phyloP scores from a whole-genome alignment of 2,329 filamentous ascomycete species.

The Botrytis paeoniae region DNA sequence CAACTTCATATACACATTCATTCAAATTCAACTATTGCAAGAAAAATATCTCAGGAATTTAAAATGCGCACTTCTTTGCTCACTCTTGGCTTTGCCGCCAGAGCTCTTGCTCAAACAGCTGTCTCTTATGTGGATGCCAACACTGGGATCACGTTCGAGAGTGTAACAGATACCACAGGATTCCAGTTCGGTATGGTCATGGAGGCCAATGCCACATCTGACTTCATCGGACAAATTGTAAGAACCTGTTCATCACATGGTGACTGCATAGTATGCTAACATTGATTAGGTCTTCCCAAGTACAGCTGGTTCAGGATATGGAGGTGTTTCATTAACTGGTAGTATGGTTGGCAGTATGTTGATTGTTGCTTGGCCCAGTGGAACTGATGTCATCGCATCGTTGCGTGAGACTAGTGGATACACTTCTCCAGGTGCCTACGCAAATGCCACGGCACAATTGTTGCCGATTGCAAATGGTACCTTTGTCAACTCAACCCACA shows the following conservation, averaged over 20 bases:
- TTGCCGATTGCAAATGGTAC: constrained; percentile 50
- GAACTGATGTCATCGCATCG: constrained; percentile 42
- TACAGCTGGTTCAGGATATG: constrained; percentile 43
- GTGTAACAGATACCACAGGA: constrained; percentile 39
- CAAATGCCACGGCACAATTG: constrained; percentile 41
- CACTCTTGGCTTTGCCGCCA: constrained; percentile 9
- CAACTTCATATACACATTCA: constrained; percentile 4
- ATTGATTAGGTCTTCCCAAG: constrained; percentile 10
- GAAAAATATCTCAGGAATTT: not conserved
- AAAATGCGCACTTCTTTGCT: constrained; percentile 16
- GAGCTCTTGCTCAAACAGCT: constrained; percentile 24
- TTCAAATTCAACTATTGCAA: not conserved
- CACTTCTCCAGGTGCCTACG: constrained; percentile 45
- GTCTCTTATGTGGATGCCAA: constrained; percentile 42
- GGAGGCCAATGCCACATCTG: constrained; percentile 47
- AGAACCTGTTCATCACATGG: constrained; percentile 29
- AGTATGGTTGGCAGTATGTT: constrained; percentile 48
- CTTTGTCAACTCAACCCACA: constrained; percentile 51
- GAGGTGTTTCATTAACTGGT: constrained; percentile 47
- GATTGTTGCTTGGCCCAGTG: constrained; percentile 50
- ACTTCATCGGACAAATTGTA: constrained; percentile 56
- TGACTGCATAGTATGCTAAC: not conserved
- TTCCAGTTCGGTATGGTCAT: constrained; percentile 51
- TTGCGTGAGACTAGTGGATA: constrained; percentile 46
- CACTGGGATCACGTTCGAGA: constrained; percentile 47